A percentile compares a stretch with the other conserved stretches of the same genome.
Conservation (phyloP, 495 filamentous ascomycete genomes). For the Hyaloscypha finlandica region DNA sequence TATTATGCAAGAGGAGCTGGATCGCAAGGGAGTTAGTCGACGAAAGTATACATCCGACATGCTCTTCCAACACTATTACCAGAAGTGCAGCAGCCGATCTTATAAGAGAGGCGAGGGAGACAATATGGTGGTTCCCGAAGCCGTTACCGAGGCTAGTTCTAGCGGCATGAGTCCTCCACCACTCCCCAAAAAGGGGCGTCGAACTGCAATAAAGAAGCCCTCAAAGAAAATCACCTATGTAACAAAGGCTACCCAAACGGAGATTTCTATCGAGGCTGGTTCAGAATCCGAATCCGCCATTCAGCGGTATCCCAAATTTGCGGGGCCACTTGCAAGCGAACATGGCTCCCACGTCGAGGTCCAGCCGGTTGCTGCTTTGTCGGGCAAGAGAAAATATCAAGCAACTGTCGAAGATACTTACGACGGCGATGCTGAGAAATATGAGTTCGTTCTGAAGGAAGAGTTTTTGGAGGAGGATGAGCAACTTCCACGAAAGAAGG, state of each 20-base stretch:
- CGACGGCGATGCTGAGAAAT: background rate
- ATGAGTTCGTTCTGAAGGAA: background rate
- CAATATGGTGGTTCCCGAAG: background rate
- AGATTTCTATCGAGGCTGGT: background rate
- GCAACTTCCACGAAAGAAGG: background rate
- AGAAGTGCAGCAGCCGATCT: conserved; percentile 7
- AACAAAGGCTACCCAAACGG: background rate
- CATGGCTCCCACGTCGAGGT: background rate
- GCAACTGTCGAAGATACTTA: background rate
- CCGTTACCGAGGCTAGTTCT: background rate
- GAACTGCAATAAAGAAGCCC: background rate
- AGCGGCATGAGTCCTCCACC: background rate
- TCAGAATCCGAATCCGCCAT: background rate
- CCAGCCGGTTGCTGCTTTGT: background rate
- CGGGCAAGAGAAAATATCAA: background rate
- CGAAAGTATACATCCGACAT: conserved; percentile 13
- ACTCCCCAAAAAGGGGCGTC: background rate
- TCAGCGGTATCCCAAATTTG: background rate
- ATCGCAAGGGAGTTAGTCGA: background rate
- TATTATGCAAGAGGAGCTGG: conserved; percentile 18
- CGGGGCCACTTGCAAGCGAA: background rate
- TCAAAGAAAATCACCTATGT: background rate
- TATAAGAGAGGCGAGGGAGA: conserved; percentile 2
- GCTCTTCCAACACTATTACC: conserved; percentile 21
- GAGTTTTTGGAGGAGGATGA: background rate